phyloP scores from a whole-genome alignment of 257 asterid genomes.

The Avicennia marina region DNA sequence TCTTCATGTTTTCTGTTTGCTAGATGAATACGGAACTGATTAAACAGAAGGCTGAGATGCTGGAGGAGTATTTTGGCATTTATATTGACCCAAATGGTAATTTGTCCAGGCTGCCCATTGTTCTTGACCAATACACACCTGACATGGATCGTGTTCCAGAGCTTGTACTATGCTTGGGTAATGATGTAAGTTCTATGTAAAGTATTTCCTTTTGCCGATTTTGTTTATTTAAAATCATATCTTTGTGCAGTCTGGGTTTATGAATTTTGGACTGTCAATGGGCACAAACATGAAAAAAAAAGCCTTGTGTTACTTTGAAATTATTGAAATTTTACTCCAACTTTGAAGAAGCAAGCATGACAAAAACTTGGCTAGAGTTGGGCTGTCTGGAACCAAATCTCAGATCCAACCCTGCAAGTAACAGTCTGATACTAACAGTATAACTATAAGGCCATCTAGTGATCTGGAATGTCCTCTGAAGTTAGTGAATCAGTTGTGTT shows the following conservation, averaged over 20 bases:
- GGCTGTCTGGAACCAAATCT: background rate
- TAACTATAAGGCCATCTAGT: background rate
- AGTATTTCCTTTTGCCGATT: slow-evolving; percentile 6
- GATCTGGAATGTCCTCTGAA: background rate
- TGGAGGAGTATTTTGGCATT: slow-evolving; percentile 81
- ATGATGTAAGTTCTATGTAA: slow-evolving; percentile 67
- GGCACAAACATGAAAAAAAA: no score
- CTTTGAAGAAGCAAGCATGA: background rate
- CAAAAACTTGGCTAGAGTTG: background rate
- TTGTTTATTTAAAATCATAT: slow-evolving; percentile 7
- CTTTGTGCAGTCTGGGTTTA: background rate
- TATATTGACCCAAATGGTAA: slow-evolving; percentile 63
- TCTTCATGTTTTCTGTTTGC: slow-evolving; percentile 13
- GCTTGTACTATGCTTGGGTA: slow-evolving; percentile 87
- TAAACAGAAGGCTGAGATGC: slow-evolving; percentile 73
- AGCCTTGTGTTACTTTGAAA: no score
- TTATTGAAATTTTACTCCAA: background rate
- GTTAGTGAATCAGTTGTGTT: background rate
- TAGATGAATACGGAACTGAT: slow-evolving; percentile 76
- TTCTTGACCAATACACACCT: slow-evolving; percentile 96
- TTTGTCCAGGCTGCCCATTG: slow-evolving; percentile 80
- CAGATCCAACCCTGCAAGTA: background rate
- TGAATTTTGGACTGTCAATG: slow-evolving; percentile 5
- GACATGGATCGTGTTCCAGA: slow-evolving; percentile 98
- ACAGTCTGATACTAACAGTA: background rate